These are phyloP conservation scores for Tylopilus vinaceipallidus DNA, from an alignment of 768 basidiomycete species.

Conservation along the genomic window DNA sequence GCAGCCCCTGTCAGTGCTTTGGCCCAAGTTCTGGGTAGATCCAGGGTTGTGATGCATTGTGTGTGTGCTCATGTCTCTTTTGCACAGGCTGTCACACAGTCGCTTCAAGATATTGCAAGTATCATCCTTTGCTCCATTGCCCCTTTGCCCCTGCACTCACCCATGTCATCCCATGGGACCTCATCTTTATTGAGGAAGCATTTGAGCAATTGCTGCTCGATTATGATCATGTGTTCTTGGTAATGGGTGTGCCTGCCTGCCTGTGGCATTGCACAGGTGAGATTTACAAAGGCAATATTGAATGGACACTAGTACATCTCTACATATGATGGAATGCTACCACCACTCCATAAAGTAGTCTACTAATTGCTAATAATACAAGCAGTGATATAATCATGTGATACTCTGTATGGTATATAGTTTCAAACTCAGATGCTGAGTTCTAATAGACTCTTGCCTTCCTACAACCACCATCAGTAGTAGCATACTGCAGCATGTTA, in stretches of 20 bases:
- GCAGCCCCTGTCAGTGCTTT: slow-evolving; percentile 79
- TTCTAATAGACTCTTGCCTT: too few relatives aligned
- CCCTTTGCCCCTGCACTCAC: too few relatives aligned
- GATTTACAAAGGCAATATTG: slow-evolving; percentile 90
- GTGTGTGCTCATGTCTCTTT: neutral
- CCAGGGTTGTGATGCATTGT: neutral
- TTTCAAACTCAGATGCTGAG: too few relatives aligned
- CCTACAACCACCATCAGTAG: too few relatives aligned
- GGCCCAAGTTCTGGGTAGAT: slow-evolving; percentile 81
- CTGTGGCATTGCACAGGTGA: slow-evolving; percentile 96
- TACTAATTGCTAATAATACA: too few relatives aligned
- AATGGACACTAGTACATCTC: too few relatives aligned
- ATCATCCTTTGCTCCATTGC: neutral
- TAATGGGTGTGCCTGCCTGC: slow-evolving; percentile 96
- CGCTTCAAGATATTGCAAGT: slow-evolving; percentile 74
- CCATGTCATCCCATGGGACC: slow-evolving; percentile 67
- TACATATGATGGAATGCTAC: too few relatives aligned
- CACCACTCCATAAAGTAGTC: too few relatives aligned
- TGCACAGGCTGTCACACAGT: slow-evolving; percentile 73
- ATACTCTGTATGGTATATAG: too few relatives aligned
- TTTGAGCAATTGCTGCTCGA: slow-evolving; percentile 94
- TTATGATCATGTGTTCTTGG: slow-evolving; percentile 91
- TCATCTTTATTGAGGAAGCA: slow-evolving; percentile 96
- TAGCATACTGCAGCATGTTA: too few relatives aligned
- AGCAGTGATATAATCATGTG: too few relatives aligned